These are phyloP conservation scores for Hypoxylon trugodes DNA, from an alignment of 495 filamentous ascomycete genomes.

Conservation along the genomic window DNA sequence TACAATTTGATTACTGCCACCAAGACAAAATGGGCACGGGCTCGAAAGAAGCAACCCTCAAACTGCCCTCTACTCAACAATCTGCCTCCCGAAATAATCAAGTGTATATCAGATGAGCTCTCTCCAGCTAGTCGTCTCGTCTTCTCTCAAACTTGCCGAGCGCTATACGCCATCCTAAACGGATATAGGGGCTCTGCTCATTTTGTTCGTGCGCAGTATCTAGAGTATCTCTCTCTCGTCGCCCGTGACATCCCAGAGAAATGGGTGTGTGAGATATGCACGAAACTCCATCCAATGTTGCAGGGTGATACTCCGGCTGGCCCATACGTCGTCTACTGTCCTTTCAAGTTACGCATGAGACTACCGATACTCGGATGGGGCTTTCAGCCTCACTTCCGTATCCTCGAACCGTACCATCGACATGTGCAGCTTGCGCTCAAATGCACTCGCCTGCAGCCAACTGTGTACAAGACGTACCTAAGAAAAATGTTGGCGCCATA, in stretches of 20 bases:
- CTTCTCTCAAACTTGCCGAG: slow-evolving; percentile 14
- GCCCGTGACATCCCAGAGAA: slow-evolving; percentile 2
- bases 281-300: not conserved
- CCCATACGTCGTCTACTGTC: not conserved
- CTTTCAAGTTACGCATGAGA: too few relatives aligned
- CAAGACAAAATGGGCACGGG: too few relatives aligned
- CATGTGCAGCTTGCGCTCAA: slow-evolving; percentile 31
- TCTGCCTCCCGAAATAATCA: slow-evolving; percentile 18
- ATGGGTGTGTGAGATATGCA: slow-evolving; percentile 21
- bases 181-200: not conserved
- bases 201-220: not conserved
- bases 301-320: not conserved
- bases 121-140: not conserved
- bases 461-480: not conserved
- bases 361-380: not conserved
- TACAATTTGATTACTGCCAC: too few relatives aligned
- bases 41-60: too few relatives aligned
- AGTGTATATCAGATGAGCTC: not conserved
- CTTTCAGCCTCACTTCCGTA: not conserved
- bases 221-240: slow-evolving; percentile 14
- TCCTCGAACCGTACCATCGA: not conserved
- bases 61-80: slow-evolving; percentile 1
- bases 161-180: not conserved
- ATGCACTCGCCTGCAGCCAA: slow-evolving; percentile 1
- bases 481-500: not conserved